These are phyloP conservation scores for Saccharomycopsis schoenii DNA, from an alignment of 805 yeast species.

Conservation along the genomic window DNA sequence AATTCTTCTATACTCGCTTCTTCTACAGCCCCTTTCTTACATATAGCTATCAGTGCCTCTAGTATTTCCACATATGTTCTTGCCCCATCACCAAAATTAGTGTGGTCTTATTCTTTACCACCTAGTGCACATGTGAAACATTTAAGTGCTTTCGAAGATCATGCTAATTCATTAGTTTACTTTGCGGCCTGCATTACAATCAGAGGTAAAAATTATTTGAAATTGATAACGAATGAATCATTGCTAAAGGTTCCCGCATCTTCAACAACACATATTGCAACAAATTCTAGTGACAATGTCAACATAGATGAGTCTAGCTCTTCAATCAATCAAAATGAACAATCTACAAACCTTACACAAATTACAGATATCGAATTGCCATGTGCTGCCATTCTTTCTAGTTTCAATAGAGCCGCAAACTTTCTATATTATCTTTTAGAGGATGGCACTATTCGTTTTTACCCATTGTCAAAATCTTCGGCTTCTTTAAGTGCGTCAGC, in stretches of 20 bases:
- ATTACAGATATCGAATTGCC: not conserved
- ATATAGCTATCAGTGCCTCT: constrained; percentile 14
- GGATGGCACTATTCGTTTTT: not conserved
- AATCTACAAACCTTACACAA: not conserved
- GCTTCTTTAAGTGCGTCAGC: not conserved
- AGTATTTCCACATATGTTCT: constrained; percentile 29
- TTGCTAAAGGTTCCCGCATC: not conserved
- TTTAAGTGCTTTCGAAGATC: constrained; percentile 16
- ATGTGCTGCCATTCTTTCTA: not conserved
- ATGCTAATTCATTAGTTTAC: not conserved
- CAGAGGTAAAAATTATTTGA: constrained; percentile 10
- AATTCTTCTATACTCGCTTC: not conserved
- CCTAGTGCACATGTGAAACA: constrained; percentile 33
- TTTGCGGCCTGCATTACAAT: constrained; percentile 13
- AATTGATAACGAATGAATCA: constrained; percentile 6
- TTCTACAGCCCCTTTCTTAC: not conserved
- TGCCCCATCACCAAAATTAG: constrained; percentile 41
- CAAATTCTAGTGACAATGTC: not conserved
- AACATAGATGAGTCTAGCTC: not conserved
- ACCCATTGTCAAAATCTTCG: not conserved
- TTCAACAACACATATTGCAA: not conserved
- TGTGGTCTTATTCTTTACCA: constrained; percentile 43
- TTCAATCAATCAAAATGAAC: not conserved
- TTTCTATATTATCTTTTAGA: not conserved
- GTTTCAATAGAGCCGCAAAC: not conserved